These are phyloP conservation scores for Colletotrichum brevisporum DNA, from an alignment of 2,329 filamentous ascomycete species.

Conservation along the genomic window DNA sequence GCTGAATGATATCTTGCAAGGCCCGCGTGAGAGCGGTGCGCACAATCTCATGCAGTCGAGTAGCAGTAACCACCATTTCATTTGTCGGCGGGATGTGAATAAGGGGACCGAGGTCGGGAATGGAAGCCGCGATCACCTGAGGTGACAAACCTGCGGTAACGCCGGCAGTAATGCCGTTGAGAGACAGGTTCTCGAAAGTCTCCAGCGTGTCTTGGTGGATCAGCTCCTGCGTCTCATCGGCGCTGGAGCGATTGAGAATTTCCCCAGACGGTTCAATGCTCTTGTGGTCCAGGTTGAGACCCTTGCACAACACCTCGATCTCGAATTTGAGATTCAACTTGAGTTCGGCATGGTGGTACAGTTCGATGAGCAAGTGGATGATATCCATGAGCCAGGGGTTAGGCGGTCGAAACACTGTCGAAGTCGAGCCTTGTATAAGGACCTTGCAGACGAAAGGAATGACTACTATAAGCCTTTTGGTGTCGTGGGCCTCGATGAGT, in stretches of 20 bases:
- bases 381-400: slow-evolving; percentile 99
- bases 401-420: slow-evolving; percentile 91
- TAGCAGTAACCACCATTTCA: slow-evolving; percentile 81
- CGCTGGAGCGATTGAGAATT: slow-evolving; percentile 81
- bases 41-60: slow-evolving; percentile 82
- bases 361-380: slow-evolving; percentile 88
- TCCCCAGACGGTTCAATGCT: slow-evolving; percentile 88
- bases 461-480: slow-evolving; percentile 89
- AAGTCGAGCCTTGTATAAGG: slow-evolving; percentile 85
- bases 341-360: slow-evolving; percentile 92
- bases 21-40: slow-evolving; percentile 89
- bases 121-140: slow-evolving; percentile 80
- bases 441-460: slow-evolving; percentile 99
- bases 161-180: slow-evolving; percentile 80
- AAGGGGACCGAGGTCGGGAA: slow-evolving; percentile 86
- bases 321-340: slow-evolving; percentile 99
- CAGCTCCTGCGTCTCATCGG: slow-evolving; percentile 74
- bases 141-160: slow-evolving; percentile 82
- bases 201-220: slow-evolving; percentile 79
- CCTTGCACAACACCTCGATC: slow-evolving; percentile 97
- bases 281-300: slow-evolving; percentile 91
- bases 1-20: slow-evolving; percentile 95
- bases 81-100: slow-evolving; percentile 86
- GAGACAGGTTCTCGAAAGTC: slow-evolving; percentile 84
- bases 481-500: slow-evolving; percentile 92